A percentile compares a stretch with the other conserved stretches of the same genome.
These are phyloP conservation scores for Pestalotiopsis fici DNA, from an alignment of 2,329 filamentous ascomycete genomes.

Conservation along the genomic window DNA sequence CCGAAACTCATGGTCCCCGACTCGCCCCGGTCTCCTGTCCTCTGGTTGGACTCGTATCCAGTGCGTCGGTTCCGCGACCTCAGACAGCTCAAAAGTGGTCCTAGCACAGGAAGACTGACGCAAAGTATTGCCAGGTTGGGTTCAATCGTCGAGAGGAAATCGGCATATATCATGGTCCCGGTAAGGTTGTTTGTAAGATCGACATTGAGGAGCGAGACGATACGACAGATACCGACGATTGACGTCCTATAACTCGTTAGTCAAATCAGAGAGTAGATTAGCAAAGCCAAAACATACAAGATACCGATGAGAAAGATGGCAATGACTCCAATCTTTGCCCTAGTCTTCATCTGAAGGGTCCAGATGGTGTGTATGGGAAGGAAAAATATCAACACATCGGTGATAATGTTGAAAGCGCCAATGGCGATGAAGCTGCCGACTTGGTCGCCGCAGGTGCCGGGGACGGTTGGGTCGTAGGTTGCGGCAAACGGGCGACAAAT, in stretches of 20 bases:
- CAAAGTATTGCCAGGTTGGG: background rate
- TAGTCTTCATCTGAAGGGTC: conserved; percentile 31
- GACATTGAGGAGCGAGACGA: conserved; percentile 23
- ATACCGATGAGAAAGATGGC: conserved; percentile 29
- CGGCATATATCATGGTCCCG: conserved; percentile 20
- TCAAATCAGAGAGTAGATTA: background rate
- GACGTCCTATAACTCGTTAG: conserved; percentile 16
- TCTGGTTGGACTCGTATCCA: background rate
- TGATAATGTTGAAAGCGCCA: conserved; percentile 38
- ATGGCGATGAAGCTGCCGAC: conserved; percentile 36
- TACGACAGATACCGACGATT: conserved; percentile 22
- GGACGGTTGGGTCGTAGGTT: conserved; percentile 19
- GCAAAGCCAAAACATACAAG: conserved; percentile 13
- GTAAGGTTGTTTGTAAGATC: conserved; percentile 22
- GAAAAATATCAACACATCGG: conserved; percentile 37
- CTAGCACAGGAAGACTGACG: background rate
- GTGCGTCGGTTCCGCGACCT: background rate
- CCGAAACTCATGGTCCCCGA: background rate
- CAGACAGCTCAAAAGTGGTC: background rate
- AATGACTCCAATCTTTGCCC: conserved; percentile 28
- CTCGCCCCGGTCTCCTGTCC: background rate
- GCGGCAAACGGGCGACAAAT: conserved; percentile 25
- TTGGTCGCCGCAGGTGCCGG: conserved; percentile 36
- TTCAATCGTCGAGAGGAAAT: conserved; percentile 20
- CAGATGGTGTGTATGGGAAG: conserved; percentile 38